Conservation (phyloP, 1,284 basidiomycete genomes). For the Cutaneotrichosporon arboriforme region DNA sequence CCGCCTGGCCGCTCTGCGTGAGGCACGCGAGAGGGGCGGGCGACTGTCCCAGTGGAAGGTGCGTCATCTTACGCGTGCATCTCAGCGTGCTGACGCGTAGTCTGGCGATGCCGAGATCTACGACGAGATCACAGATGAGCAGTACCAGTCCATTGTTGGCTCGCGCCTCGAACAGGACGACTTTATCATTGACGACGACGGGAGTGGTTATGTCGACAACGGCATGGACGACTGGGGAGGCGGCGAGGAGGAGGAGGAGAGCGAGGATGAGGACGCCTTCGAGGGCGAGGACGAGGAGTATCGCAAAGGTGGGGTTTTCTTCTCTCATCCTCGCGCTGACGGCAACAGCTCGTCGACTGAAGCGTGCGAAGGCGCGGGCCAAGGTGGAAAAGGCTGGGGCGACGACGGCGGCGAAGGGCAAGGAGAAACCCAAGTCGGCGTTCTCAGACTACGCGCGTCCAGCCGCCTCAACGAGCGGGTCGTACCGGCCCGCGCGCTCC, state of each 20-base stretch:
- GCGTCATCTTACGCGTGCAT: conserved; percentile 11
- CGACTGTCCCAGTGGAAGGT: conserved; percentile 51
- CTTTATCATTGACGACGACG: conserved; percentile 89
- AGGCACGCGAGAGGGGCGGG: conserved; percentile 49
- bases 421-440: conserved; percentile 49
- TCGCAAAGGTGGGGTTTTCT: conserved; percentile 30
- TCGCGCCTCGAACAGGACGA: conserved; percentile 84
- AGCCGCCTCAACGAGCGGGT: conserved; percentile 55
- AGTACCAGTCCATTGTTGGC: conserved; percentile 80
- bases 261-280: conserved; percentile 47
- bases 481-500: conserved; percentile 69
- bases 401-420: conserved; percentile 24
- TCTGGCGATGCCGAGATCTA: conserved; percentile 69
- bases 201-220: conserved; percentile 88
- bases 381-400: conserved; percentile 22
- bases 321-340: not conserved
- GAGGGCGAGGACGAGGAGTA: conserved; percentile 48
- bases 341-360: conserved; percentile 33
- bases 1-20: conserved; percentile 48
- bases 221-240: conserved; percentile 89
- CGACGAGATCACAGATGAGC: conserved; percentile 86
- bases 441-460: conserved; percentile 47
- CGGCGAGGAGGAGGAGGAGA: conserved; percentile 46
- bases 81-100: conserved; percentile 18
- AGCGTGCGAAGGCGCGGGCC: conserved; percentile 31